Evolutionary conservation across 2,329 filamentous ascomycete species (phyloP), one percentile per base, ranked within the genome.

Genomic region (Alternaria sp.): DNA sequence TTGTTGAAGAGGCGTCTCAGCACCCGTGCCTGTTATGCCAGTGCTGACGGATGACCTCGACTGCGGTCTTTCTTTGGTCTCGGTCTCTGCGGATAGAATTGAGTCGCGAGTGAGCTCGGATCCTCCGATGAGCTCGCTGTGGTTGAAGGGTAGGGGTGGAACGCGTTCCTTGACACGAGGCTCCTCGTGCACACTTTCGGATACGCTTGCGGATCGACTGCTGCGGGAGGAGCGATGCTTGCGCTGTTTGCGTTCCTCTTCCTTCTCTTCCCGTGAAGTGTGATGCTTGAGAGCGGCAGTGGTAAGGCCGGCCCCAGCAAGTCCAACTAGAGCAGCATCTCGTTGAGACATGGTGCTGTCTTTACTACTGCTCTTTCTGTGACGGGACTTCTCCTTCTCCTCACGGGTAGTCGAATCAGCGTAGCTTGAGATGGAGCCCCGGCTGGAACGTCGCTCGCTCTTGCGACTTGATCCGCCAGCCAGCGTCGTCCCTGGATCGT

Each of bases 101-200:
- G 95, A 97, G 15, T 91, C 91, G 71, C 95, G 87, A 0, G 95
- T 98, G 59, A 97, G 81, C 55, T 97, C 94, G 0, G 95, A 97
- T 45, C 92, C 88, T 28, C 60, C 55, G 68, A 92, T 91, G 61
- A 97, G 88, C 60, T 93, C 92, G 79, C 94, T 97, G 79, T 92
- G 90, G 66, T 97, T 86, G 49, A 78, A 74, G 3, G 95, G 95
- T 90, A 97, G 93, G 6, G 92, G 92, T 7, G 94, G 91, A 14
- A 92, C 87, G n/a, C 53, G 89, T 68, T 69, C 61, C 50, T 71
- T 70, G 79, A 84, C 63, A 87, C 85, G 73, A 25, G 65, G 62
- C 87, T 87, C 72, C 41, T 70, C 82, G 58, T 88, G 87, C 3
- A 83, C 70, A 47, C 80, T 88, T 62, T 89, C 87, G 26, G 87